These are phyloP conservation scores for Solanum chiquidenum DNA, from an alignment of 257 asterid species.

Conservation along the genomic window DNA sequence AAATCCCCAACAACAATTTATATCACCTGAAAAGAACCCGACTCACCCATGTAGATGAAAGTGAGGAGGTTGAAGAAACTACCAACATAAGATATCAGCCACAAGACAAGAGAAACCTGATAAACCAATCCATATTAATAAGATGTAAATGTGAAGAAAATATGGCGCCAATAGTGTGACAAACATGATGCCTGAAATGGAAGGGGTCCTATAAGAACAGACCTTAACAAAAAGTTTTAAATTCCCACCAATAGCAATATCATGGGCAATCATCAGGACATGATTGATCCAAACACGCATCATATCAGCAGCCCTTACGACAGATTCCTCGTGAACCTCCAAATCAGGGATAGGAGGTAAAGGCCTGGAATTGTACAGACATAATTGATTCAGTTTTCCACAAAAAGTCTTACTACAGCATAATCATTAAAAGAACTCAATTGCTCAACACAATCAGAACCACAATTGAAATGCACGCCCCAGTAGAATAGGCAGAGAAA, in stretches of 20 bases:
- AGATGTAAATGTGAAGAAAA: not conserved
- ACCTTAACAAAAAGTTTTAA: constrained; percentile 59
- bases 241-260: constrained; percentile 63
- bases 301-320: constrained; percentile 62
- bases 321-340: constrained; percentile 66
- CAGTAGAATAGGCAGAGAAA: not conserved
- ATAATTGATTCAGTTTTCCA: not conserved
- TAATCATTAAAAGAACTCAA: not conserved
- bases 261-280: constrained; percentile 53
- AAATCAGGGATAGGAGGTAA: constrained; percentile 93
- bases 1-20: not conserved
- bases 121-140: constrained; percentile 5
- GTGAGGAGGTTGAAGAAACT: constrained; percentile 71
- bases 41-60: constrained; percentile 62
- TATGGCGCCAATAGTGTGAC: not conserved
- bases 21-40: not conserved
- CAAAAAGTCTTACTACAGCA: not conserved
- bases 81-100: constrained; percentile 68
- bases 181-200: constrained; percentile 1
- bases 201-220: not conserved
- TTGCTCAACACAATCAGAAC: not conserved
- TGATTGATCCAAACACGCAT: constrained; percentile 56
- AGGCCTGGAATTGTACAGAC: constrained; percentile 40
- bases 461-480: not conserved
- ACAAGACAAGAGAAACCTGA: constrained; percentile 62